Percentiles rank a stretch among this genome's conserved stretches.
Evolutionary conservation across 495 filamentous ascomycete species (phyloP).

Genomic region (Venustampulla echinocandica): DNA sequence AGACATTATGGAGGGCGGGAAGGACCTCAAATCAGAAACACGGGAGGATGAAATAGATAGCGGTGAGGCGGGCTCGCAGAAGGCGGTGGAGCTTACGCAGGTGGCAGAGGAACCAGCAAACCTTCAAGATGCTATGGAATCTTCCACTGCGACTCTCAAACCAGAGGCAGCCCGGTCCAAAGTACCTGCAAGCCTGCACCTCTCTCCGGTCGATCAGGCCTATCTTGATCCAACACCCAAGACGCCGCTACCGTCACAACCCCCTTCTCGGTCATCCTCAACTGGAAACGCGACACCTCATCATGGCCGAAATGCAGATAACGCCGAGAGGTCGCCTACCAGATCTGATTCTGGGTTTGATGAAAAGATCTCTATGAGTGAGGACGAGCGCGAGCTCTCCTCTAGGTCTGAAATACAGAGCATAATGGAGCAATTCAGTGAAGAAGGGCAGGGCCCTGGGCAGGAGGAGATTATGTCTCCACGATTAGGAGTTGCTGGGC

Average conservation of each 20-base stretch:
- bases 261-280: slow-evolving; percentile 40
- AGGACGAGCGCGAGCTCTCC: slow-evolving; percentile 52
- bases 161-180: slow-evolving; percentile 4
- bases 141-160: slow-evolving; percentile 42
- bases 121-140: slow-evolving; percentile 38
- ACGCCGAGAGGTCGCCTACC: slow-evolving; percentile 44
- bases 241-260: slow-evolving; percentile 41
- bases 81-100: too few relatives aligned
- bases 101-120: not conserved
- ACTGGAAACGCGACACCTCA: slow-evolving; percentile 28
- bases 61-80: too few relatives aligned
- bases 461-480: slow-evolving; percentile 78
- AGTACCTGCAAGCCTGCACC: not conserved
- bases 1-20: not conserved
- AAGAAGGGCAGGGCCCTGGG: slow-evolving; percentile 54
- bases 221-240: slow-evolving; percentile 60
- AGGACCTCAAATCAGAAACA: slow-evolving; percentile 1
- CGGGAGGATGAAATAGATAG: not conserved
- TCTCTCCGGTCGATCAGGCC: slow-evolving; percentile 25
- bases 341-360: slow-evolving; percentile 48
- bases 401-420: slow-evolving; percentile 85
- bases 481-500: slow-evolving; percentile 60
- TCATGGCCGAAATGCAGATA: slow-evolving; percentile 27
- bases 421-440: slow-evolving; percentile 84
- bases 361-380: slow-evolving; percentile 40